A percentile compares a stretch with the other conserved stretches of the same genome.
phyloP scores from a whole-genome alignment of 2,329 filamentous ascomycete species.

The Lecanicillium sp. region DNA sequence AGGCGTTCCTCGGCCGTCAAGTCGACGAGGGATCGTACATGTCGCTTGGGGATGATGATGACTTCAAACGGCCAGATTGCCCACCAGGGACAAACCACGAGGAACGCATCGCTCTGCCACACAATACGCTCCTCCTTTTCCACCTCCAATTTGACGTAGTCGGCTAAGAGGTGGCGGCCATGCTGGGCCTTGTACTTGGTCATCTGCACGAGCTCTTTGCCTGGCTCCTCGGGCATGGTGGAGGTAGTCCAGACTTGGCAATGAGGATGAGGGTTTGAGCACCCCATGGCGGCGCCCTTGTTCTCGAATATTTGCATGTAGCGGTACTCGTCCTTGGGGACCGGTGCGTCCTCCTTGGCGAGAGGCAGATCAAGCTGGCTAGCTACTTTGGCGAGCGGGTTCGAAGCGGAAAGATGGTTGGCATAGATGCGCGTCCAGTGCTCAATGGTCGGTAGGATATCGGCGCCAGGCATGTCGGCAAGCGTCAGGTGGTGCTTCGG shows the following conservation, averaged over 20 bases:
- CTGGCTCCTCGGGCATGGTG: conserved; percentile 80
- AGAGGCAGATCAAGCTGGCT: conserved; percentile 32
- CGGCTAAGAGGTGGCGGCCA: conserved; percentile 67
- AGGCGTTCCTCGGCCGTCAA: conserved; percentile 61
- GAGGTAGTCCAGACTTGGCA: conserved; percentile 96
- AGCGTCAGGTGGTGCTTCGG: conserved; percentile 85
- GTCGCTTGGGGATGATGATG: conserved; percentile 76
- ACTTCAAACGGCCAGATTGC: conserved; percentile 96
- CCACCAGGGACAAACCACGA: conserved; percentile 95
- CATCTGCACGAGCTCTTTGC: conserved; percentile 69
- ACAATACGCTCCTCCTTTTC: conserved; percentile 79
- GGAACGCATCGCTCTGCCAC: conserved; percentile 76
- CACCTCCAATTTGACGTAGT: conserved; percentile 79
- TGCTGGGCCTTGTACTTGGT: conserved; percentile 69
- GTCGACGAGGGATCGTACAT: conserved; percentile 79
- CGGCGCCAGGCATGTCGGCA: conserved; percentile 69
- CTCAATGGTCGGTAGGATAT: conserved; percentile 76
- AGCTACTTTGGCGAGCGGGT: conserved; percentile 44
- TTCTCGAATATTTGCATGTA: conserved; percentile 99
- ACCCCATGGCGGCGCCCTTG: conserved; percentile 96
- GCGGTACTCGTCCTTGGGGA: conserved; percentile 67
- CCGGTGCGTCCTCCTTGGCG: conserved; percentile 24
- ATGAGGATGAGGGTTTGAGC: conserved; percentile 96
- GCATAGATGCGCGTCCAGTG: conserved; percentile 91
- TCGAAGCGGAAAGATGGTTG: conserved; percentile 65